Conservation (phyloP, 108 stramenopile genomes). For the Craspedostauros australis region DNA sequence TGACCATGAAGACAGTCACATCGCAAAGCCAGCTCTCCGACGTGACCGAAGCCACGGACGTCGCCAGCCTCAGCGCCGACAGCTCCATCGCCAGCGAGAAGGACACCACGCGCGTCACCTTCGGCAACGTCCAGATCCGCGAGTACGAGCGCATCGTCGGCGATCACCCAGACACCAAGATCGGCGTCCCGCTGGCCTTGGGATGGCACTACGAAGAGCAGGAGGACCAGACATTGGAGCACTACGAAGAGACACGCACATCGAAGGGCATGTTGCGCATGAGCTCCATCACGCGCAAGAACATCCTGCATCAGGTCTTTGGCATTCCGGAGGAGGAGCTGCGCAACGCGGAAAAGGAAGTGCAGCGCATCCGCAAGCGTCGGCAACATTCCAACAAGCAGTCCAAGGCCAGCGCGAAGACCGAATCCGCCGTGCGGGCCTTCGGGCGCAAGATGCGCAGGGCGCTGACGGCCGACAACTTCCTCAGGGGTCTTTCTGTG, state of each 20-base stretch:
- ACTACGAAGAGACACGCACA: slow-evolving; percentile 42
- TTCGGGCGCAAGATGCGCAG: slow-evolving; percentile 3
- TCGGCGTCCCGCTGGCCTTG: slow-evolving; percentile 50
- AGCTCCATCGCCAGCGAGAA: not conserved
- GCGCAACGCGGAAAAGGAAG: slow-evolving; percentile 27
- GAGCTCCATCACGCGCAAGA: slow-evolving; percentile 36
- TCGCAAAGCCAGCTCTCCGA: slow-evolving; percentile 10
- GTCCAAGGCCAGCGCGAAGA: slow-evolving; percentile 4
- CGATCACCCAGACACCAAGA: slow-evolving; percentile 43
- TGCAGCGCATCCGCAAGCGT: slow-evolving; percentile 17
- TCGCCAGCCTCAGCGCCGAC: not conserved
- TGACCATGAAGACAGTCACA: slow-evolving; percentile 1
- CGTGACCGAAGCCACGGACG: slow-evolving; percentile 4
- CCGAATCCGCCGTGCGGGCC: slow-evolving; percentile 8
- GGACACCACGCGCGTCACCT: slow-evolving; percentile 13
- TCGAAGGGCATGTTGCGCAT: slow-evolving; percentile 18
- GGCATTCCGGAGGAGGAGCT: slow-evolving; percentile 35
- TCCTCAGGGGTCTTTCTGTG: too few species aligned
- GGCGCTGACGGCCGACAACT: too few species aligned
- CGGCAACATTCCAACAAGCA: slow-evolving; percentile 15
- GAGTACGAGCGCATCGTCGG: slow-evolving; percentile 50
- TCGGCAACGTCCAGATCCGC: slow-evolving; percentile 30
- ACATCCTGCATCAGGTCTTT: slow-evolving; percentile 37
- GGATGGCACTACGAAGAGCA: slow-evolving; percentile 49
- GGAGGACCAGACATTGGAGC: slow-evolving; percentile 20